A percentile compares a stretch with the other conserved stretches of the same genome.
Conservation (phyloP, 1,284 basidiomycete species). For the Inonotus hispidus region DNA sequence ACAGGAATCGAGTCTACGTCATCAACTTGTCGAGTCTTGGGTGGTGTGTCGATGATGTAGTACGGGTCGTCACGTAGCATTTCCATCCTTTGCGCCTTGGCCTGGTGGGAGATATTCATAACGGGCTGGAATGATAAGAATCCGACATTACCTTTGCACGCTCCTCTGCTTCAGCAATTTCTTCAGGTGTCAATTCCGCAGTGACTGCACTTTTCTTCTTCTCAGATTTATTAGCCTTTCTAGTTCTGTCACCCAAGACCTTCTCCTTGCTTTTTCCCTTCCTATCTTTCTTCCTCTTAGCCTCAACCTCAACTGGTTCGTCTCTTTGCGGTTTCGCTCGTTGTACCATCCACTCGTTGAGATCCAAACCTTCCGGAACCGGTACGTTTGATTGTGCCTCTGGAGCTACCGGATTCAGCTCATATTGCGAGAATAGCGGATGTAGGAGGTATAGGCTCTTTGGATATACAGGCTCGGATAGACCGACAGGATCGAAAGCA, state of each 20-base stretch:
- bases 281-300: constrained; percentile 36
- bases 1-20: constrained; percentile 86
- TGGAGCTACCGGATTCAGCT: constrained; percentile 81
- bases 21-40: constrained; percentile 38
- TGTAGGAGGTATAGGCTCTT: constrained; percentile 86
- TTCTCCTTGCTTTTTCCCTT: constrained; percentile 38
- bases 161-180: constrained; percentile 13
- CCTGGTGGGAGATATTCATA: constrained; percentile 35
- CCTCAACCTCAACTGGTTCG: constrained; percentile 26
- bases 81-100: constrained; percentile 68
- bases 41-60: constrained; percentile 69
- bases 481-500: constrained; percentile 32
- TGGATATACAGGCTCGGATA: constrained; percentile 57
- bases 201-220: constrained; percentile 22
- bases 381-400: constrained; percentile 79
- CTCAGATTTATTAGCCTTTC: constrained; percentile 25
- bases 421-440: constrained; percentile 76
- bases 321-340: constrained; percentile 41
- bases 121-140: background rate
- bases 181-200: constrained; percentile 6
- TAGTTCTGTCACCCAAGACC: constrained; percentile 29
- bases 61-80: constrained; percentile 81
- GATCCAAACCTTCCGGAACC: constrained; percentile 78
- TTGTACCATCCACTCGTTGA: constrained; percentile 81
- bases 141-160: constrained; percentile 2